A percentile compares a stretch with the other conserved stretches of the same genome.
These are phyloP conservation scores for Solanum corneliomulleri DNA, from an alignment of 257 asterid species.

Conservation along the genomic window DNA sequence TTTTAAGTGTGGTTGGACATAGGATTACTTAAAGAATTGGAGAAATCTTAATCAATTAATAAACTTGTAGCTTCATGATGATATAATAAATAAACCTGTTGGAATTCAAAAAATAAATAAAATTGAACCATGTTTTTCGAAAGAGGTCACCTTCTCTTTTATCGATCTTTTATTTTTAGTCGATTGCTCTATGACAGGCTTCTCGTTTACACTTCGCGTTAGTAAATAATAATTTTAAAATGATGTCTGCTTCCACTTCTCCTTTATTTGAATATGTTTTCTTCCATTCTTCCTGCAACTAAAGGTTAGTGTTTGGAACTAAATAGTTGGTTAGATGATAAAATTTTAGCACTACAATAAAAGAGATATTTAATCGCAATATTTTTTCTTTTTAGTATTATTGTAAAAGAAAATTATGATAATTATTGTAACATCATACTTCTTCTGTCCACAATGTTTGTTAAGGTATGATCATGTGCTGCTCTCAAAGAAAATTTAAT, in stretches of 20 bases:
- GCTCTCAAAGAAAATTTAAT: too few species aligned
- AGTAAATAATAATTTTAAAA: too few species aligned
- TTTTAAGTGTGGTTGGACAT: not conserved
- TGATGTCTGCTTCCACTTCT: not conserved
- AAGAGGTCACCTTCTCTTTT: fast-evolving
- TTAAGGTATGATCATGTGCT: too few species aligned
- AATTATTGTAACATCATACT: not conserved
- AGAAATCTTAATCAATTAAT: not conserved
- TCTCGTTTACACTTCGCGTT: too few species aligned
- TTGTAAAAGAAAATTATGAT: not conserved
- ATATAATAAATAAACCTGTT: not conserved
- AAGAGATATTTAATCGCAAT: not conserved
- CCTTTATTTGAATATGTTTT: too few species aligned
- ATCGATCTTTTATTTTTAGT: not conserved
- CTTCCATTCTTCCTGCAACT: not conserved
- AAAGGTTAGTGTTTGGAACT: not conserved
- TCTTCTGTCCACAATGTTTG: too few species aligned
- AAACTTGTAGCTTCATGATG: not conserved
- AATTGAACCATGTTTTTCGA: not conserved
- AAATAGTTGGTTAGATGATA: not conserved
- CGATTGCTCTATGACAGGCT: too few species aligned
- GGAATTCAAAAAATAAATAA: not conserved
- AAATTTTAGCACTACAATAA: not conserved
- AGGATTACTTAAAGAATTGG: not conserved
- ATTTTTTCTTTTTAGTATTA: not conserved